Evolutionary conservation across 306 rosid genomes (phyloP).

Genomic region (Cotoneaster glaucophyllus): DNA sequence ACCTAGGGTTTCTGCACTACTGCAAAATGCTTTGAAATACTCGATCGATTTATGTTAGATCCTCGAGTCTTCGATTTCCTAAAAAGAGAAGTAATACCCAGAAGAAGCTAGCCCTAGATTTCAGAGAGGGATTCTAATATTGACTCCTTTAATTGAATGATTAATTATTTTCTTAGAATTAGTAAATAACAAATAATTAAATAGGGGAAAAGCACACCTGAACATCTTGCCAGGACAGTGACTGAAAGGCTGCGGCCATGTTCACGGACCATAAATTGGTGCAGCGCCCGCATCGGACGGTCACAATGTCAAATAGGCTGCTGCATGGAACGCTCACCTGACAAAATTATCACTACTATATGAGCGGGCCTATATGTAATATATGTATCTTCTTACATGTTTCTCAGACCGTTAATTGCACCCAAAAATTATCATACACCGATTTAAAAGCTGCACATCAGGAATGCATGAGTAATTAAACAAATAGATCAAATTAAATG

Average conservation of each 20-base stretch:
- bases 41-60: conserved; percentile 15
- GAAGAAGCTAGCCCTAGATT: conserved; percentile 27
- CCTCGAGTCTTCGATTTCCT: conserved; percentile 35
- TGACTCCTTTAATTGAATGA: neutral
- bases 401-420: neutral
- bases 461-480: neutral
- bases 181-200: neutral
- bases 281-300: conserved; percentile 99
- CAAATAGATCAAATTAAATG: neutral
- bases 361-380: neutral
- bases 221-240: conserved; percentile 82
- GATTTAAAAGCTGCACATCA: neutral
- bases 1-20: conserved; percentile 45
- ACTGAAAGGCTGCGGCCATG: conserved; percentile 97
- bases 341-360: neutral
- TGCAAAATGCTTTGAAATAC: conserved; percentile 24
- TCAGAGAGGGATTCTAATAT: conserved; percentile 12
- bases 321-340: conserved; percentile 99
- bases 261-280: conserved; percentile 98
- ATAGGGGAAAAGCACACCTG: conserved; percentile 38
- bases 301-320: conserved; percentile 82
- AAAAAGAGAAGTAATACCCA: conserved; percentile 2
- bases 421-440: neutral
- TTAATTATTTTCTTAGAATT: neutral
- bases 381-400: neutral